phyloP scores from a whole-genome alignment of 1,284 basidiomycete species.

The Puccinia horiana region DNA sequence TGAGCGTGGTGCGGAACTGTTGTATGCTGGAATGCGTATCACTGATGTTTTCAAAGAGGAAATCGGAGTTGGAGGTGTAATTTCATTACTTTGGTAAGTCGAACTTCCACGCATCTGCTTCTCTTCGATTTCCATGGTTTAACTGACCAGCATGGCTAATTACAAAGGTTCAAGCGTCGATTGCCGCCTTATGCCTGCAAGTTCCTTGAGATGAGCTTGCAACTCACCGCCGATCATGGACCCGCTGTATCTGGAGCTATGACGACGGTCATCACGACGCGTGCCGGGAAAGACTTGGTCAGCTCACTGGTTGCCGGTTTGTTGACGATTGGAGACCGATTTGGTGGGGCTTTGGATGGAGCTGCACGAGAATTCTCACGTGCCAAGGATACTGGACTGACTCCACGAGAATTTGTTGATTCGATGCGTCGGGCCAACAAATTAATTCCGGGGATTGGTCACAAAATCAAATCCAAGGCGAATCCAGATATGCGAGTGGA shows the following conservation, averaged over 20 bases:
- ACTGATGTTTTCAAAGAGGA: conserved; percentile 98
- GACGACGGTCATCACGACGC: conserved; percentile 99
- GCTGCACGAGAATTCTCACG: conserved; percentile 92
- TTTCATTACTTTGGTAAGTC: conserved; percentile 97
- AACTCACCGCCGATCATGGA: conserved; percentile 97
- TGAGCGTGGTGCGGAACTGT: conserved; percentile 95
- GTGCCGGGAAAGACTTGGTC: conserved; percentile 97
- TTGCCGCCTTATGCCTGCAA: conserved; percentile 81
- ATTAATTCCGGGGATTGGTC: conserved; percentile 96
- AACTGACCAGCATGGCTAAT: not conserved
- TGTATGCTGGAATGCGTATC: conserved; percentile 99
- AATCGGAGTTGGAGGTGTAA: conserved; percentile 94
- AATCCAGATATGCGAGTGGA: conserved; percentile 93
- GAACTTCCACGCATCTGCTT: conserved; percentile 59
- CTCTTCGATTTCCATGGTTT: no score
- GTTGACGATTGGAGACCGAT: conserved; percentile 94
- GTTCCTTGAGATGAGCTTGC: conserved; percentile 99
- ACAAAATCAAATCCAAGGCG: conserved; percentile 96
- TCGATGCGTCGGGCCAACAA: conserved; percentile 92
- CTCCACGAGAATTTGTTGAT: conserved; percentile 96
- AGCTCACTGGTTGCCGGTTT: conserved; percentile 94
- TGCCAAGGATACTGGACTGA: conserved; percentile 85
- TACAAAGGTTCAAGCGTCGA: conserved; percentile 54
- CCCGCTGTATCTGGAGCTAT: conserved; percentile 87
- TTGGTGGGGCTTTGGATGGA: conserved; percentile 97